Evolutionary conservation across 768 basidiomycete species (phyloP).

Genomic region (Termitomyces sp.): DNA sequence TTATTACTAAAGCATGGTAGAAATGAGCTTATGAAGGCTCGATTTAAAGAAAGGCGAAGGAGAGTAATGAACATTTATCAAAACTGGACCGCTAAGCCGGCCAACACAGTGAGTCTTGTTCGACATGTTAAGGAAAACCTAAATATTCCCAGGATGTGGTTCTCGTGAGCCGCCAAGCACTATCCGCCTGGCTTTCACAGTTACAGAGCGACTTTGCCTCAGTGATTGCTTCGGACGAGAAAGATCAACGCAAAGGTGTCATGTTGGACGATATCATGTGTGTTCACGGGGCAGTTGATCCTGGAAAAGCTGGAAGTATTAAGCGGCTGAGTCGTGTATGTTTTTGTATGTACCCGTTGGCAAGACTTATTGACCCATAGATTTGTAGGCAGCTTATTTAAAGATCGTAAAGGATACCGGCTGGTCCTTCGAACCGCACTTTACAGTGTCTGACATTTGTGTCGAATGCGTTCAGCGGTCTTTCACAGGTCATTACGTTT

Average conservation of each 20-base stretch:
- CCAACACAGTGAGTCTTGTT: slow-evolving; percentile 38
- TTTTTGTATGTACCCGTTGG: background rate
- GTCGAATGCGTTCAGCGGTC: slow-evolving; percentile 46
- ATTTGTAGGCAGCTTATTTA: slow-evolving; percentile 36
- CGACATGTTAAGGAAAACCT: background rate
- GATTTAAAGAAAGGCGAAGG: slow-evolving; percentile 46
- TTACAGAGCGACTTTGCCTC: slow-evolving; percentile 23
- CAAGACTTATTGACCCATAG: background rate
- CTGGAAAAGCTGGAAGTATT: slow-evolving; percentile 53
- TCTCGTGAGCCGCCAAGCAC: slow-evolving; percentile 54
- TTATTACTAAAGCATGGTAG: slow-evolving; percentile 23
- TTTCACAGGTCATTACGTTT: slow-evolving; percentile 47
- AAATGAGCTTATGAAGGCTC: slow-evolving; percentile 32
- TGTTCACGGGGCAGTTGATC: slow-evolving; percentile 57
- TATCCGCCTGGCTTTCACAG: slow-evolving; percentile 58
- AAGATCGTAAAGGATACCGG: slow-evolving; percentile 39
- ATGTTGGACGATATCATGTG: slow-evolving; percentile 52
- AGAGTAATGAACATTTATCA: slow-evolving; percentile 58
- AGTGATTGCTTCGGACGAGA: background rate
- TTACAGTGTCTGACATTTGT: slow-evolving; percentile 54
- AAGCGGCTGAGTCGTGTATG: slow-evolving; percentile 61
- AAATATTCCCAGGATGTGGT: slow-evolving; percentile 37
- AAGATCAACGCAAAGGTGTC: slow-evolving; percentile 19
- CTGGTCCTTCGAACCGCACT: slow-evolving; percentile 41
- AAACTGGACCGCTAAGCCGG: slow-evolving; percentile 50